Conservation (phyloP, 257 asterid genomes). For the Scutellaria baicalensis region DNA sequence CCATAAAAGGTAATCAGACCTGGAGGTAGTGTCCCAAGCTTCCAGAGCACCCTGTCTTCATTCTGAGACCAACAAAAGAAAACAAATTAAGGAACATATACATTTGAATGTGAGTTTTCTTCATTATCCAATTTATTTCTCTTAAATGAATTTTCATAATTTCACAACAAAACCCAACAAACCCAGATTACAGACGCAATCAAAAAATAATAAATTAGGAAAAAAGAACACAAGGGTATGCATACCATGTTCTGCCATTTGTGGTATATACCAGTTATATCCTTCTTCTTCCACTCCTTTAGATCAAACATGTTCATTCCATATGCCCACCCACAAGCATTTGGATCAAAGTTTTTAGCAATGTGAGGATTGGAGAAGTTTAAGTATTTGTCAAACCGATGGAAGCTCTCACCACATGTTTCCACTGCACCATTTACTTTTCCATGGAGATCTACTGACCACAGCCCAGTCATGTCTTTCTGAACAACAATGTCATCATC, state of each 20-base stretch:
- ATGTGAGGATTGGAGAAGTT: slow-evolving; percentile 96
- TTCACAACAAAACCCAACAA: background rate
- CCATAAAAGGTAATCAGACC: slow-evolving; percentile 92
- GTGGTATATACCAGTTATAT: slow-evolving; percentile 97
- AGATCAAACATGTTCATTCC: slow-evolving; percentile 98
- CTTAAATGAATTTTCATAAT: background rate
- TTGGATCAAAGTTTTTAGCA: slow-evolving; percentile 81
- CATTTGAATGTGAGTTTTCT: background rate
- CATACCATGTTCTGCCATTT: slow-evolving; percentile 97
- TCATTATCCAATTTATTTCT: background rate
- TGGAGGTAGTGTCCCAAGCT: slow-evolving; percentile 97
- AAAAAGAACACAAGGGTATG: background rate
- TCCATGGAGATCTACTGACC: slow-evolving; percentile 80
- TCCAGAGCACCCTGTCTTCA: slow-evolving; percentile 92
- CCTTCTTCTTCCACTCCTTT: slow-evolving; percentile 91
- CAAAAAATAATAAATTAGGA: background rate
- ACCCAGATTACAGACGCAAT: background rate
- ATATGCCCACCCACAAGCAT: slow-evolving; percentile 99
- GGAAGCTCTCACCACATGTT: slow-evolving; percentile 97
- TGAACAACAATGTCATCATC: slow-evolving; percentile 98
- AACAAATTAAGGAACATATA: background rate
- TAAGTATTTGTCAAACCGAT: slow-evolving; percentile 91
- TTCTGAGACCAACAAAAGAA: slow-evolving; percentile 39
- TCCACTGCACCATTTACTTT: slow-evolving; percentile 99
- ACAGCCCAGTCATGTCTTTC: slow-evolving; percentile 93